Evolutionary conservation across 352 stramenopile species (phyloP).

Genomic region (Lagenidium sp.): DNA sequence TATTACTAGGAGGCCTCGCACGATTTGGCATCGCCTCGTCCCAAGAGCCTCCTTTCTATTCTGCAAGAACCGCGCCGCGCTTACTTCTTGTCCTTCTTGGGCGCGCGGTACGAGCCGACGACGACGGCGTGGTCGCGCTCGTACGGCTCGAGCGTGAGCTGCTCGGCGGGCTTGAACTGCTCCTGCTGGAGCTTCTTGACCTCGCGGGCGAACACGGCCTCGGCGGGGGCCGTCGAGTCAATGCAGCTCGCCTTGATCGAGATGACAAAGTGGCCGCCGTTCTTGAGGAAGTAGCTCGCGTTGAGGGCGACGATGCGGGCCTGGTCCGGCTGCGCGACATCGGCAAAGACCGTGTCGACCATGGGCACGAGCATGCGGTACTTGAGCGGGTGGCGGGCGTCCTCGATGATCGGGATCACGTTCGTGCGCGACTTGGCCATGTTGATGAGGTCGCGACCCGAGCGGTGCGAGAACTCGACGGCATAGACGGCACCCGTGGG

Average conservation of each 20-base stretch:
- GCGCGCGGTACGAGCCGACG: constrained; percentile 89
- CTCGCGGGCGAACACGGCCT: constrained; percentile 97
- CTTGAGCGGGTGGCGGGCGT: constrained; percentile 96
- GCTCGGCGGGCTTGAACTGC: constrained; percentile 98
- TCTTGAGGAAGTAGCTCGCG: constrained; percentile 99
- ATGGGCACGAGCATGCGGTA: constrained; percentile 99
- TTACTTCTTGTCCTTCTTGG: constrained; percentile 28
- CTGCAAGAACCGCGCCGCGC: neutral
- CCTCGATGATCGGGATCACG: constrained; percentile 99
- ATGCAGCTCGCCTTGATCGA: constrained; percentile 99
- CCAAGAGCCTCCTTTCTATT: too few relatives aligned
- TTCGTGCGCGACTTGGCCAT: constrained; percentile 99
- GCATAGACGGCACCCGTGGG: constrained; percentile 96
- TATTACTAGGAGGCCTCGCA: too few relatives aligned
- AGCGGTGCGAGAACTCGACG: constrained; percentile 99
- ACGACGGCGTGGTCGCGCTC: constrained; percentile 99
- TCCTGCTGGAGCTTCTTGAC: constrained; percentile 98
- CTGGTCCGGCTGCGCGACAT: constrained; percentile 99
- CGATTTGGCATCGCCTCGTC: too few relatives aligned
- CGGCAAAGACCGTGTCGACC: constrained; percentile 98
- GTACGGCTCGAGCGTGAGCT: constrained; percentile 99
- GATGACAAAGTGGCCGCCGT: constrained; percentile 99
- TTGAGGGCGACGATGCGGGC: constrained; percentile 99
- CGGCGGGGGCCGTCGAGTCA: constrained; percentile 97
- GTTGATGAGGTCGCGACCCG: constrained; percentile 98